Base-by-base conservation (phyloP, 2,329 filamentous ascomycete species). In the Penicillium brasilianum region DNA sequence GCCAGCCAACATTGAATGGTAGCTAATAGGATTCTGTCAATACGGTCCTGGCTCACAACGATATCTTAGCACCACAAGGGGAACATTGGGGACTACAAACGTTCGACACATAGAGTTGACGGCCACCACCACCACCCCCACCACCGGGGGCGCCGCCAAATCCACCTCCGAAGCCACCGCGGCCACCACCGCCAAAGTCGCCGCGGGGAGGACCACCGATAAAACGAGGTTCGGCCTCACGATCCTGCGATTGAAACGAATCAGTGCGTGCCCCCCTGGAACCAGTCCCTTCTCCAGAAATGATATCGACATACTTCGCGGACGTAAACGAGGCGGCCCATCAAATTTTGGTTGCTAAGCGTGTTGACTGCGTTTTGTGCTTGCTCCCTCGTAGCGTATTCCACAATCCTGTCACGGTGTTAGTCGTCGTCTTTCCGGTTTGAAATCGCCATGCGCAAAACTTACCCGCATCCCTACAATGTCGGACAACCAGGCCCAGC, bases 381-480 rank as follows among this genome's bases (percentile, higher is more conserved):
- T 90, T 99, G 93, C 77, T 99, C 95, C 88, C 93, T 92, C 75
- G 94, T 97, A 80, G 93, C 93, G 89, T 99, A 99, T 90, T 99
- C 95, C 90, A 99, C 95, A 92, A 99, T 99, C 85, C 93, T 97
- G 66, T 82, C 7, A 28, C 25, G 4, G 20, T 41, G 32, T 53
- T 25, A 53, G 50, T 18, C 18, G 6, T 18, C 20, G 8, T 3
- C 18, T 2, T 37, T 14, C 4, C 25, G 14, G 10, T 16, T 28
- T 6, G 32, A 25, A n/a, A 18, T 49, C 18, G n/a, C 20, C 7
- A 32, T 37, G 25, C 52, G 46, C 53, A 55, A 46, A 57, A 87
- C 93, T 89, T 89, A 97, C 93, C 95, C 95, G 94, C 94, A 99
- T 93, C 95, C 94, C 94, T 98, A 97, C 90, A 96, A 86, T 85